Percentiles rank a stretch among this genome's conserved stretches.
These are phyloP conservation scores for Boletus coccyginus DNA, from an alignment of 768 basidiomycete genomes.

Conservation along the genomic window DNA sequence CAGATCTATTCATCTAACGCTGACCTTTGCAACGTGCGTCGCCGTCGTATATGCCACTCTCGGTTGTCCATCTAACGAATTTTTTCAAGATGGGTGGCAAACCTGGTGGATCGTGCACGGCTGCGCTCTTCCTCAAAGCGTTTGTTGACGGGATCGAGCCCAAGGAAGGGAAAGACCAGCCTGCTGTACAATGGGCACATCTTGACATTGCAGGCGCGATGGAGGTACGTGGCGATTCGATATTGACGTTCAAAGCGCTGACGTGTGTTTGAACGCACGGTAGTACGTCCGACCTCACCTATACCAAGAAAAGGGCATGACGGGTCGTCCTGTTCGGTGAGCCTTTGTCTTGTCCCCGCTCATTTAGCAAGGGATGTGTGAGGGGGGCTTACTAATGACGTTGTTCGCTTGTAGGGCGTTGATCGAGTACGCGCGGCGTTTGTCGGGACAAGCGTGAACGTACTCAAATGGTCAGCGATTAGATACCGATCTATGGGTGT, in stretches of 20 bases:
- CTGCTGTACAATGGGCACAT: slow-evolving; percentile 78
- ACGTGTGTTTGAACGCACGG: not conserved
- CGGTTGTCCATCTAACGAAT: not conserved
- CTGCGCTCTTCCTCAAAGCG: slow-evolving; percentile 82
- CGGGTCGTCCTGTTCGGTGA: slow-evolving; percentile 75
- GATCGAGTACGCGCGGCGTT: slow-evolving; percentile 32
- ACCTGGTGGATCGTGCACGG: slow-evolving; percentile 71
- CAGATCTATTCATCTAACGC: slow-evolving; percentile 79
- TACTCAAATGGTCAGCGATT: not conserved
- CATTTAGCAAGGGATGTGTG: not conserved
- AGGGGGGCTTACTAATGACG: not conserved
- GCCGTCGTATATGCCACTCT: not conserved
- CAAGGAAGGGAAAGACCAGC: slow-evolving; percentile 50
- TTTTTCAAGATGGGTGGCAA: slow-evolving; percentile 62
- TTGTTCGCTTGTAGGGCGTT: slow-evolving; percentile 23
- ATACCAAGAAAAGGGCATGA: slow-evolving; percentile 76
- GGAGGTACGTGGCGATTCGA: slow-evolving; percentile 48
- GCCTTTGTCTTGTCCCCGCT: slow-evolving; percentile 18
- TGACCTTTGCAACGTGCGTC: slow-evolving; percentile 63
- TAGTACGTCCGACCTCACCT: slow-evolving; percentile 51
- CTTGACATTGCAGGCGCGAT: slow-evolving; percentile 80
- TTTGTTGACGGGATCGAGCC: slow-evolving; percentile 75
- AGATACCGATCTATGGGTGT: slow-evolving; percentile 1
- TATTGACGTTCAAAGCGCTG: not conserved
- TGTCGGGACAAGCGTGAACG: slow-evolving; percentile 19